Conservation (phyloP, 768 basidiomycete genomes). For the Leccinellum albellum region DNA sequence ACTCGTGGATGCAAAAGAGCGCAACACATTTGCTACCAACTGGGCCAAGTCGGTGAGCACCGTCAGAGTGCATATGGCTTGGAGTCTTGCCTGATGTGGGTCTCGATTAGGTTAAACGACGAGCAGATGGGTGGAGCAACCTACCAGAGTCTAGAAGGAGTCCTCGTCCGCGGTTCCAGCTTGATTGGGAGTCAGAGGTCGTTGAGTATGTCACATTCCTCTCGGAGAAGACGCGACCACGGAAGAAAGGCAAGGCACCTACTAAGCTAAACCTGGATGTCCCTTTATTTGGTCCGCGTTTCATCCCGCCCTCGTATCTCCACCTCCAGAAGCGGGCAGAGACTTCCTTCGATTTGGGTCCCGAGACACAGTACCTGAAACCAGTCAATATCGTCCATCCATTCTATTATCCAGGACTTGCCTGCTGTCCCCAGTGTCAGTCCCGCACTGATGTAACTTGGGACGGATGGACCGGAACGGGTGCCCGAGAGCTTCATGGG, state of each 20-base stretch:
- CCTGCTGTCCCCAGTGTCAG: neutral
- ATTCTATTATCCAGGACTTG: conserved; percentile 7
- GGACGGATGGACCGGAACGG: conserved; percentile 3
- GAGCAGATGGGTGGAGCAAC: too few relatives aligned
- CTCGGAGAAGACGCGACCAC: neutral
- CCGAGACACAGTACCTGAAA: neutral
- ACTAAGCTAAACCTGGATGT: neutral
- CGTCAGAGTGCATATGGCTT: too few relatives aligned
- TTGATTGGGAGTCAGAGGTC: neutral
- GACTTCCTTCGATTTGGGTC: neutral
- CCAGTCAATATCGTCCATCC: conserved; percentile 8
- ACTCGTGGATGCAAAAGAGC: too few relatives aligned
- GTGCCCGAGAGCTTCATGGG: conserved; percentile 2
- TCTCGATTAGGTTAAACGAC: too few relatives aligned
- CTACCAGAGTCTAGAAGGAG: too few relatives aligned
- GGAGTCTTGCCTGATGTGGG: too few relatives aligned
- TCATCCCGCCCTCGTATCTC: neutral
- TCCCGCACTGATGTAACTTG: neutral
- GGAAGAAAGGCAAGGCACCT: neutral
- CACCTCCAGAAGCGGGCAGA: neutral
- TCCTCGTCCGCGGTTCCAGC: neutral
- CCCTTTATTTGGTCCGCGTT: neutral
- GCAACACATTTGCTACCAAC: too few relatives aligned
- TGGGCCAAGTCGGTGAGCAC: too few relatives aligned
- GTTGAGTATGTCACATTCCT: neutral